Evolutionary conservation across 2,329 filamentous ascomycete species (phyloP).

Genomic region (Diplodia scrobiculata): DNA sequence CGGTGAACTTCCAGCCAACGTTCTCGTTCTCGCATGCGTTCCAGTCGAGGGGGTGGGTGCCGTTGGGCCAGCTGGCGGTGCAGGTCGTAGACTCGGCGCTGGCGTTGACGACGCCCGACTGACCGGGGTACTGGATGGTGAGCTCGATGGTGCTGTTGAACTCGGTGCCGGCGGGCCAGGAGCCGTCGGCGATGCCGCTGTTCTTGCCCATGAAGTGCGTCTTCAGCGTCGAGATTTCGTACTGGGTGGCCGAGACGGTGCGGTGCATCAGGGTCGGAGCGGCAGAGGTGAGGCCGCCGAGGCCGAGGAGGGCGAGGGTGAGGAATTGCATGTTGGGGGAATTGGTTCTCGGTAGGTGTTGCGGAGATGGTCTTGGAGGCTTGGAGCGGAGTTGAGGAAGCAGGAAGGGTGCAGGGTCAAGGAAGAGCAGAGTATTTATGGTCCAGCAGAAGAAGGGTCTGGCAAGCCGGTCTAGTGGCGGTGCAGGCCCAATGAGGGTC

Average conservation of each 20-base stretch:
- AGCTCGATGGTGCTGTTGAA: constrained; percentile 38
- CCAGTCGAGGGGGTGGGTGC: constrained; percentile 7
- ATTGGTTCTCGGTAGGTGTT: neutral
- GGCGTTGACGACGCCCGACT: neutral
- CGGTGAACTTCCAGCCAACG: constrained; percentile 12
- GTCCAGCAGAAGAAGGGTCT: neutral
- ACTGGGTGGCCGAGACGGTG: constrained; percentile 22
- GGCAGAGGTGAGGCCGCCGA: neutral
- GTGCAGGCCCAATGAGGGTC: too few species aligned
- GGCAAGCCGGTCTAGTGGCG: neutral
- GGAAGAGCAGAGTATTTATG: neutral
- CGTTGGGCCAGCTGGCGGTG: constrained; percentile 28
- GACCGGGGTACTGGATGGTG: constrained; percentile 29
- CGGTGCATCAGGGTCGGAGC: constrained; percentile 12
- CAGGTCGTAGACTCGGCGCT: constrained; percentile 30
- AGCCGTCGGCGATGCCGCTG: constrained; percentile 35
- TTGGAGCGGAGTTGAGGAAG: neutral
- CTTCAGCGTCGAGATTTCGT: constrained; percentile 34
- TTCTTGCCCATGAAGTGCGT: constrained; percentile 38
- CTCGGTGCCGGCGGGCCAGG: constrained; percentile 33
- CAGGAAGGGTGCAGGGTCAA: neutral
- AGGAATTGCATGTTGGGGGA: constrained; percentile 16
- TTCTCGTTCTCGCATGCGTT: constrained; percentile 11
- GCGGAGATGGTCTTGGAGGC: neutral
- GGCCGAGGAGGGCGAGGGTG: neutral